Base-by-base conservation (phyloP, 2,329 filamentous ascomycete species). In the Fusarium multiceps region DNA sequence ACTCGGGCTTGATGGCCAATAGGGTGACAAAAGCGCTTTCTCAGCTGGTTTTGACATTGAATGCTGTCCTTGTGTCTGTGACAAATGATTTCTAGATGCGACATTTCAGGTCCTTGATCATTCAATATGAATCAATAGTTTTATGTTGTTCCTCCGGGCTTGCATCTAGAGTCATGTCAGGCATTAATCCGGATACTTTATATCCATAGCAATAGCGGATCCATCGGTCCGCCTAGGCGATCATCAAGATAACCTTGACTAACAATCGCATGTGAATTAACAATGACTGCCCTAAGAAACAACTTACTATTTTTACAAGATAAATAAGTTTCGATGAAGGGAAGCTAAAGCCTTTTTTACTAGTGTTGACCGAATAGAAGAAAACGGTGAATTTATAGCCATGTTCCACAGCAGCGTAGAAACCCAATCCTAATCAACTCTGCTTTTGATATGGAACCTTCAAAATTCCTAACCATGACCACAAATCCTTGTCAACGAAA, bases 401-500 rank as follows among this genome's bases (percentile, higher is more conserved):
- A 27, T 51, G 64, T 67, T 61, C 63, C 64, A 62, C 66, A 69
- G 18, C 25, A 30, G 43, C 30, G 30, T 42, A 23, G 14, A 51
- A 40, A 45, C 16, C 20, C 20, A 46, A 48, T 46, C 34, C 43
- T 6, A 46, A 41, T 25, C 42, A 46, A 56, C 43, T 23, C 32
- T 27, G 23, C 34, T 51, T 27, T 27, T 40, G 45, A 10, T 25
- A 27, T 27, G 25, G 25, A 47, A 37, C 42, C 27, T 45, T 46
- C 46, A 54, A 46, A 62, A 62, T 51, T 59, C 7, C 20, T 28
- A 27, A 56, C 12, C 34, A 58, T 66, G 43, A 56, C 47, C 51
- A 50, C 48, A n/a, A 50, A 54, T 48, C 25, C 28, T 20, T 32
- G 42, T 30, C 51, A 45, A 28, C 25, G 63, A 62, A 54, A 80